Percentiles rank a stretch among this genome's conserved stretches.
phyloP scores from a whole-genome alignment of 2,329 filamentous ascomycete species.

The Diaporthe amygdali region DNA sequence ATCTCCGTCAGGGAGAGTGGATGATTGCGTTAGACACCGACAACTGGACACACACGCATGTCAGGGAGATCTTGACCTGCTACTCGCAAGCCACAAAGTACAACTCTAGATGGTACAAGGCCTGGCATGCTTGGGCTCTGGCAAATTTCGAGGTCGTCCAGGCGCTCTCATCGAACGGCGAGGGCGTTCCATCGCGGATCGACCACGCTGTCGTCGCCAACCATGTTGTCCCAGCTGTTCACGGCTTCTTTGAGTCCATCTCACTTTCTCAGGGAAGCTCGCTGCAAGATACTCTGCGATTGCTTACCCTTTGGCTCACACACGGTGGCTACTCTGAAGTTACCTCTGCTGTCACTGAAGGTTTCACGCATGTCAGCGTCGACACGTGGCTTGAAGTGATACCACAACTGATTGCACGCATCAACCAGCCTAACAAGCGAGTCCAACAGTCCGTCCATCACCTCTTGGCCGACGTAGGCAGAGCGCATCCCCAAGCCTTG shows the following conservation, averaged over 20 bases:
- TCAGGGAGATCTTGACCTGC: constrained; percentile 87
- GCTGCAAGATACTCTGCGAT: constrained; percentile 89
- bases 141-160: constrained; percentile 99
- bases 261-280: constrained; percentile 90
- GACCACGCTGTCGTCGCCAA: constrained; percentile 76
- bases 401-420: constrained; percentile 93
- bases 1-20: constrained; percentile 96
- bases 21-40: constrained; percentile 83
- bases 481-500: constrained; percentile 91
- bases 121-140: constrained; percentile 98
- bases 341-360: constrained; percentile 85
- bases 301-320: constrained; percentile 95
- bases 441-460: constrained; percentile 93
- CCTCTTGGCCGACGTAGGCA: constrained; percentile 88
- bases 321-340: constrained; percentile 91
- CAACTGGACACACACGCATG: constrained; percentile 86
- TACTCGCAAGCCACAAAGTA: constrained; percentile 93
- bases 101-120: constrained; percentile 96
- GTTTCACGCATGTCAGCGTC: constrained; percentile 88
- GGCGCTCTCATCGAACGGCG: constrained; percentile 70
- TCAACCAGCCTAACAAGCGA: constrained; percentile 91
- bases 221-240: constrained; percentile 92
- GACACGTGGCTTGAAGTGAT: constrained; percentile 99
- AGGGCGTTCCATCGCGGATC: constrained; percentile 51
- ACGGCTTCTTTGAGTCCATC: constrained; percentile 98